Base-by-base conservation (phyloP, 177 flowering plant species). In the Vitis hybrid region DNA sequence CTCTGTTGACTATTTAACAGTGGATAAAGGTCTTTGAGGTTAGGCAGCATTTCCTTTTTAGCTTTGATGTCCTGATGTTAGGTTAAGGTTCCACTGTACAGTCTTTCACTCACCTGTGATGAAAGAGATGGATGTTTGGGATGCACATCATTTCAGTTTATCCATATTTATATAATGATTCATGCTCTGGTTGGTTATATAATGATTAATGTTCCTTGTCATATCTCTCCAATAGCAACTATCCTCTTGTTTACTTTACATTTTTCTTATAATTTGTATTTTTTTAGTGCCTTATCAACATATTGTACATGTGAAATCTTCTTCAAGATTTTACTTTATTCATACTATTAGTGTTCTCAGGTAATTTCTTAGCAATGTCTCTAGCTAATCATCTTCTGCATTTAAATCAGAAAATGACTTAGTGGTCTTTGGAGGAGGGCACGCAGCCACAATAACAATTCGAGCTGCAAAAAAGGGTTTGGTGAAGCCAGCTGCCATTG, bases 351-450 rank as follows among this genome's bases (percentile, higher is more conserved):
- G 22, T 26, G 16, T 55, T 21, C 68, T 12, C 51, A 7, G 57
- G 56, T 2, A 11, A 11, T 57, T 14, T 57, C 51, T 56, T 68
- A 12, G 31, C 39, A 39, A 12, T n/a, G 22, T 33, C 48, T 18
- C 56, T 60, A 68, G 16, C 39, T 70, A 31, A 76, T 62, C 10
- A 18, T 74, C 56, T 77, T 78, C n/a, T 74, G 51, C 51, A 22
- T 10, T 55, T 60, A 67, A 66, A 61, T 16, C 85, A 88, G 97
- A 74, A 50, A 76, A 82, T 56, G 91, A 87, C 31, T 75, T 85
- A 64, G 89, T 89, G 51, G 76, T 94, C n/a, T 80, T 90, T 77
- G 97, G 93, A 63, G 98, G 98, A 74, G 98, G 98, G 52, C 98
- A 94, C 81, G 98, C 94, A 22, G 97, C 97, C 16, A 86, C 97